These are phyloP conservation scores for Sporothrix curviconia DNA, from an alignment of 2,329 filamentous ascomycete genomes.

Conservation along the genomic window DNA sequence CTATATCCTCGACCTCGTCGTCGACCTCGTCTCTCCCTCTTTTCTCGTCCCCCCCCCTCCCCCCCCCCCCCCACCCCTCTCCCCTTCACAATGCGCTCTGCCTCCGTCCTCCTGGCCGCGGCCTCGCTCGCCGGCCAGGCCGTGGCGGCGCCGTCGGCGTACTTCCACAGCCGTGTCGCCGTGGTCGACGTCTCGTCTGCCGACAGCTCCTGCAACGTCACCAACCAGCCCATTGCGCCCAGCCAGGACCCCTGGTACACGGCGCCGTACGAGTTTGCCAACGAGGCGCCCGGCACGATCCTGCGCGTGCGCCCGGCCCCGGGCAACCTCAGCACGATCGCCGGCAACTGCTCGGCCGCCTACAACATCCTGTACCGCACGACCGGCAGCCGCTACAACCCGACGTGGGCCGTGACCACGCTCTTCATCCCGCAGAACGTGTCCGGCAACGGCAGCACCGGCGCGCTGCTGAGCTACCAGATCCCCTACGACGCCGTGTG, in stretches of 20 bases:
- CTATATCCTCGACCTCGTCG: not conserved
- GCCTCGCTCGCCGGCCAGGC: not conserved
- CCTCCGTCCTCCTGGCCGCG: not conserved
- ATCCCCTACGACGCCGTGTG: slow-evolving; percentile 33
- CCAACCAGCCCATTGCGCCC: slow-evolving; percentile 23
- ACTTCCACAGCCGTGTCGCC: not conserved
- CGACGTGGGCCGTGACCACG: slow-evolving; percentile 35
- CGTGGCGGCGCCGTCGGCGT: not conserved
- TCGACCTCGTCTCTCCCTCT: too few relatives aligned
- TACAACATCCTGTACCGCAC: slow-evolving; percentile 36
- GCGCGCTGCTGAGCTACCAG: slow-evolving; percentile 35
- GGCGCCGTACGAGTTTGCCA: slow-evolving; percentile 25
- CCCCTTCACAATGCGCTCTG: not conserved
- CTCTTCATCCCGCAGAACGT: slow-evolving; percentile 26
- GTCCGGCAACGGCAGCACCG: not conserved
- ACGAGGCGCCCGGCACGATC: slow-evolving; percentile 24
- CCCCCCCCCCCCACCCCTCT: too few relatives aligned
- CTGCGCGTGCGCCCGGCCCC: slow-evolving; percentile 26
- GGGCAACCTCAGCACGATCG: slow-evolving; percentile 22
- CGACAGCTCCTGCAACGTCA: not conserved
- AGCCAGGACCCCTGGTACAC: slow-evolving; percentile 30
- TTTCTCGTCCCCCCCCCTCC: too few relatives aligned
- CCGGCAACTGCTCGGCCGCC: slow-evolving; percentile 20
- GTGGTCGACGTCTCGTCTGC: not conserved
- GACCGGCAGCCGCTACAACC: slow-evolving; percentile 28